Conservation (phyloP, 768 basidiomycete genomes). For the Chiua virens region DNA sequence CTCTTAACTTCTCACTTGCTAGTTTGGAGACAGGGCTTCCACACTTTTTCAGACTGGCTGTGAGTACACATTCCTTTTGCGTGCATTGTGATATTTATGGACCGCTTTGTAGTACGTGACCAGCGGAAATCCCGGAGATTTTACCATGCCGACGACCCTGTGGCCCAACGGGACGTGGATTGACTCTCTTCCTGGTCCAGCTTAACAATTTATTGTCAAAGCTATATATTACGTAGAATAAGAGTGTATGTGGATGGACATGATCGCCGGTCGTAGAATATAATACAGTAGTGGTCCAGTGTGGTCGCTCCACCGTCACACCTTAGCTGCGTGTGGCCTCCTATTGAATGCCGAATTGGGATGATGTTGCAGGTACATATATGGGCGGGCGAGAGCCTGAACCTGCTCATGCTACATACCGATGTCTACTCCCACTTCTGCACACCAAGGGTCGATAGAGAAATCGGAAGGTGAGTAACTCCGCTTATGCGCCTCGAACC, state of each 20-base stretch:
- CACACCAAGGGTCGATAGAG: conserved; percentile 15
- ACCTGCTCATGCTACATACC: conserved; percentile 8
- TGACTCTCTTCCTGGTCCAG: conserved; percentile 69
- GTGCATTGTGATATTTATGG: conserved; percentile 4
- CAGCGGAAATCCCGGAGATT: conserved; percentile 59
- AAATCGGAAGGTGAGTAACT: conserved; percentile 22
- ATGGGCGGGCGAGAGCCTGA: conserved; percentile 10
- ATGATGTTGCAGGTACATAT: conserved; percentile 21
- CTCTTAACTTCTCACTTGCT: conserved; percentile 69
- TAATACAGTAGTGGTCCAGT: too few relatives aligned
- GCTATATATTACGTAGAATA: background rate
- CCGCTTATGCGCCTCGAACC: background rate
- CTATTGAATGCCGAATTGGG: background rate
- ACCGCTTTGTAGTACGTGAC: conserved; percentile 45
- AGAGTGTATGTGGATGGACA: too few relatives aligned
- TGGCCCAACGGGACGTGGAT: conserved; percentile 84
- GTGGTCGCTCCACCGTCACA: too few relatives aligned
- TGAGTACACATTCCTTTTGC: conserved; percentile 36
- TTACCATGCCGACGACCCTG: conserved; percentile 73
- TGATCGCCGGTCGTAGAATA: too few relatives aligned
- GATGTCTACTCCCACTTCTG: conserved; percentile 25
- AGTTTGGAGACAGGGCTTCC: conserved; percentile 58
- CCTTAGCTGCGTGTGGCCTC: too few relatives aligned
- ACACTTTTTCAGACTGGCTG: conserved; percentile 80
- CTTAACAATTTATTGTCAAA: conserved; percentile 25